Evolutionary conservation across 2,329 filamentous ascomycete genomes (phyloP), one percentile per base, ranked within the genome.

Genomic region (Bipolaris sorokiniana): DNA sequence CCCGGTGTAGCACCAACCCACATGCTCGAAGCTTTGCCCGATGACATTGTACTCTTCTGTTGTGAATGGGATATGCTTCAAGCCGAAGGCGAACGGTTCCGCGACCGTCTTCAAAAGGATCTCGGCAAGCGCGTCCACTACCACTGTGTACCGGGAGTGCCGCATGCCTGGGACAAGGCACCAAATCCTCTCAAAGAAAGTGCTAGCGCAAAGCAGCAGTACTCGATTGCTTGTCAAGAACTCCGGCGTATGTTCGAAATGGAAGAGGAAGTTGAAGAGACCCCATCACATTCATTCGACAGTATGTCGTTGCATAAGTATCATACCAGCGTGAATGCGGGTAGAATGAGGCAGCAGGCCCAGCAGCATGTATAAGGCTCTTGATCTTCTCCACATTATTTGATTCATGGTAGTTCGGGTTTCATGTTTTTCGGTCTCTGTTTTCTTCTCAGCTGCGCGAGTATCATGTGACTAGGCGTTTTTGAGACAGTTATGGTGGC

Each of bases 41-140:
- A 83, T n/a, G 82, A 87, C 56, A 82, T 88, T 45, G 84, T 86
- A 55, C 74, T 88, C 63, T 86, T 84, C 67, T 83, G 85, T 41
- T 88, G 86, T 69, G 86, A 88, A 69, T 88, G 84, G 83, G 86
- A 88, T 67, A 88, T 88, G 86, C 76, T 88, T 13, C 77, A 87
- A n/a, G 81, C 82, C 13, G 86, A 88, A 69, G 86, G 84, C 5
- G 78, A 88, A 58, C 78, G 80, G 4, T 88, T 92, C 61, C 82
- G 85, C 10, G 80, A 86, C 49, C 80, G 88, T 18, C 72, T 92
- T 7, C 72, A 78, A 46, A 69, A 75, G 1, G 78, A 79, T 1
- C 72, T 86, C 5, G 78, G 78, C 22, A 89, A 88, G 75, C 79
- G 80, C 7, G 83, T 89, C 1, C 76, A 79, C 49, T 88, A 87